Evolutionary conservation across 805 yeast genomes (phyloP).

Genomic region (Tetrapisispora fleetii): DNA sequence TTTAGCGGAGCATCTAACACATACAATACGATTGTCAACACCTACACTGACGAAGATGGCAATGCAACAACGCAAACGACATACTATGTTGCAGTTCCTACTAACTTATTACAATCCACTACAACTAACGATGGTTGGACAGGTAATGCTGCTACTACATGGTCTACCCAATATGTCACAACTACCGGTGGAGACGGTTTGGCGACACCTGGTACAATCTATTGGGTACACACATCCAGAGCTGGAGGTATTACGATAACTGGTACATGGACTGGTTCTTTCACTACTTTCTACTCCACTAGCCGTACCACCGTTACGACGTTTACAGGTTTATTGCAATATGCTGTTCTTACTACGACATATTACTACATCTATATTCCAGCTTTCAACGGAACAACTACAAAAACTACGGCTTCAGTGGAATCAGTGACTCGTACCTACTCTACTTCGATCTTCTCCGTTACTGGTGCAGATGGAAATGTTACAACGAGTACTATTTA

Average conservation of each 20-base stretch:
- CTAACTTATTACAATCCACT: background rate
- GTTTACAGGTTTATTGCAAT: no score
- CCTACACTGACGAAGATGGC: background rate
- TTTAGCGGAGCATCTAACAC: background rate
- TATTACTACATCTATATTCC: background rate
- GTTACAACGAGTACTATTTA: constrained; percentile 7
- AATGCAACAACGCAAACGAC: background rate
- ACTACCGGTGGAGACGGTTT: background rate
- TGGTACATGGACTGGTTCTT: no score
- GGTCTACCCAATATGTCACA: background rate
- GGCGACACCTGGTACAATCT: background rate
- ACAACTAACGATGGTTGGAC: background rate
- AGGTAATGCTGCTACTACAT: background rate
- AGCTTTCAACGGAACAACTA: background rate
- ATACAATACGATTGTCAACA: background rate
- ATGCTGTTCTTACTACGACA: background rate
- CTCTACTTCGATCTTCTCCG: constrained; percentile 2
- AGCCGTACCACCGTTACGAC: constrained; percentile 3
- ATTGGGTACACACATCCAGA: no score
- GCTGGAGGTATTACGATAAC: no score
- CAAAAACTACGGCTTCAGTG: background rate
- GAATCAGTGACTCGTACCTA: background rate
- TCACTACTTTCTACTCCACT: background rate
- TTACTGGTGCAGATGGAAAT: constrained; percentile 7
- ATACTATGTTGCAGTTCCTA: background rate